Evolutionary conservation across 306 rosid species (phyloP).

Genomic region (Casuarina glauca): DNA sequence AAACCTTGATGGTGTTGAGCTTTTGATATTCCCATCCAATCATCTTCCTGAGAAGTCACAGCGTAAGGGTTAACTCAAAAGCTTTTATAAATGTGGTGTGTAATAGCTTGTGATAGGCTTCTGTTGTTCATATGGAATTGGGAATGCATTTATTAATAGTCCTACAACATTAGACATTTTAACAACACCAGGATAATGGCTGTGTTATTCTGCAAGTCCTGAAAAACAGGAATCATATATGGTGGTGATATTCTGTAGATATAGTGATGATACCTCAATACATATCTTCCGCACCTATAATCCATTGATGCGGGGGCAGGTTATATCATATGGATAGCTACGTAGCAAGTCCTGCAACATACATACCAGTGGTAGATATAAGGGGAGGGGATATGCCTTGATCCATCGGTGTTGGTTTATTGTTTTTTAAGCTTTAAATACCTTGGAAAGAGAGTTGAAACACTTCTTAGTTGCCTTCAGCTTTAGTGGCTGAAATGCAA

Average conservation of each 20-base stretch:
- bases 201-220: not conserved
- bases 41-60: conserved; percentile 88
- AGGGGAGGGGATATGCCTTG: conserved; percentile 3
- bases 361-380: not conserved
- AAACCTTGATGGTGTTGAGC: conserved; percentile 68
- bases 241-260: not conserved
- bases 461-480: not conserved
- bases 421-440: not conserved
- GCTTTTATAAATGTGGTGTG: conserved; percentile 7
- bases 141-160: not conserved
- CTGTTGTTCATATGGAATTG: conserved; percentile 13
- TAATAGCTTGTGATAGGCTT: conserved; percentile 7
- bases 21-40: conserved; percentile 82
- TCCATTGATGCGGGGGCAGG: not conserved
- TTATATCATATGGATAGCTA: not conserved
- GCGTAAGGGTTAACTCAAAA: conserved; percentile 55
- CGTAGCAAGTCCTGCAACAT: not conserved
- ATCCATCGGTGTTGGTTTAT: not conserved
- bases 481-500: not conserved
- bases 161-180: not conserved
- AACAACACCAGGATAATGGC: not conserved
- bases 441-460: not conserved
- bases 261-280: not conserved
- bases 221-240: not conserved
- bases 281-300: not conserved